Conservation (phyloP, 305 asterid species). For the Rubia peregrina region DNA sequence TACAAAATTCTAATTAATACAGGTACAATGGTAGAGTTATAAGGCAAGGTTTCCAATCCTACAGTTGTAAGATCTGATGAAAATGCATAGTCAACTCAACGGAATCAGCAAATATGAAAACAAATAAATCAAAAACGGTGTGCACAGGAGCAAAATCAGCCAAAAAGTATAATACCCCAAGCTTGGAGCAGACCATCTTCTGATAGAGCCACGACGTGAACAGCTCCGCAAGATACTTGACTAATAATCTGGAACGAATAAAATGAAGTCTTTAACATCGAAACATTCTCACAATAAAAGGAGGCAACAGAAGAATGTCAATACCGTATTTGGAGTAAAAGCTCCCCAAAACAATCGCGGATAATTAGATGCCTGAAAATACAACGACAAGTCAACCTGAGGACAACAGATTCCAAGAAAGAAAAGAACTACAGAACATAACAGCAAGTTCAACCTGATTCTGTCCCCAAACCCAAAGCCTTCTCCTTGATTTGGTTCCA, state of each 20-base stretch:
- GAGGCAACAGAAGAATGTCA: not conserved
- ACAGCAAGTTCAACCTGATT: conserved; percentile 55
- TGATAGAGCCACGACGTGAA: conserved; percentile 82
- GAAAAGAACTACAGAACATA: conserved; percentile 4
- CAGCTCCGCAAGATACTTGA: conserved; percentile 98
- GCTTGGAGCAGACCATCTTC: conserved; percentile 93
- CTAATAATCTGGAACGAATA: conserved; percentile 51
- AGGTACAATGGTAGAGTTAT: conserved; percentile 18
- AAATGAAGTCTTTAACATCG: not conserved
- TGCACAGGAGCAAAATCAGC: conserved; percentile 4
- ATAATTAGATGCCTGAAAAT: conserved; percentile 63
- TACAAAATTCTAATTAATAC: conserved; percentile 48
- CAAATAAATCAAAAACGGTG: not conserved
- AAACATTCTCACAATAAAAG: not conserved
- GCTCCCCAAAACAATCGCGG: conserved; percentile 89
- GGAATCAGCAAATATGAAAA: conserved; percentile 1
- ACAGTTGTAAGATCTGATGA: conserved; percentile 7
- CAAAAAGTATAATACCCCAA: conserved; percentile 56
- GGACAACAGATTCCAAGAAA: conserved; percentile 11
- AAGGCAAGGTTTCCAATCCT: conserved; percentile 23
- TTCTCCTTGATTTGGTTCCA: conserved; percentile 61
- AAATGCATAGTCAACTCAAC: not conserved
- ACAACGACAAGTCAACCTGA: conserved; percentile 8
- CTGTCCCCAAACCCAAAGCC: conserved; percentile 99
- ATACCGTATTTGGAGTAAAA: conserved; percentile 76